Base-by-base conservation (phyloP, 1,284 basidiomycete genomes). In the Athelia psychrophila region DNA sequence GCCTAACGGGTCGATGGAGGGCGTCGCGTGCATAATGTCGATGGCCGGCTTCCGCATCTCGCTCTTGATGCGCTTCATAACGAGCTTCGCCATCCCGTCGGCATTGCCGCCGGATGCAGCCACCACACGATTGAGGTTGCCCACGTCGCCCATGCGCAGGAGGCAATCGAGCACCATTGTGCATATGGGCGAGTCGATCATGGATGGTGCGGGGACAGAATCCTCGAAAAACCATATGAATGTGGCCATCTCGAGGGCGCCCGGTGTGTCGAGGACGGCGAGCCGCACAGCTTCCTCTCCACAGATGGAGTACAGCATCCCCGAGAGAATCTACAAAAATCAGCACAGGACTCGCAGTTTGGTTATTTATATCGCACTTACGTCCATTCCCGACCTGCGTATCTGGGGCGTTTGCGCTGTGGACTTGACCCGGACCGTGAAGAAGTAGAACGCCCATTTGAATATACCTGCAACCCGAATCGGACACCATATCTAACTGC, bases 391-490 rank as follows among this genome's bases (percentile, higher is more conserved):
- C 25, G 50, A 50, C 25, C 61, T 57, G 19, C 62, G 57, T 12
- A 55, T 48, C 23, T 62, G 50, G 1, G 51, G 55, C n/a, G 36
- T 27, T 9, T 32, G 50, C n/a, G 32, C 56, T 30, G 16, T 27
- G 35, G 51, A 60, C 33, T 63, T 56, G 22, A 70, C 56, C 23
- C 65, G 63, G 3, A 58, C 53, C 6, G 60, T 55, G 58, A 65
- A 66, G 48, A 74, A 63, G 58, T 62, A 71, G 5, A 56, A 57
- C 49, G 66, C 67, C 71, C 72, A 73, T 51, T 69, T 68, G 60
- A 62, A 71, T 16, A 72, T 61, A 3, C 64, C 38, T 42, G 20
- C n/a, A 6, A 5, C 5, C 38, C n/a, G 16, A 16, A n/a, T 18
- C 38, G 9, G 38, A 42, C 6, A 18, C 9, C n/a, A 42, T 42